Base-by-base conservation (phyloP, 2,329 filamentous ascomycete genomes). In the Colletotrichum cereale region DNA sequence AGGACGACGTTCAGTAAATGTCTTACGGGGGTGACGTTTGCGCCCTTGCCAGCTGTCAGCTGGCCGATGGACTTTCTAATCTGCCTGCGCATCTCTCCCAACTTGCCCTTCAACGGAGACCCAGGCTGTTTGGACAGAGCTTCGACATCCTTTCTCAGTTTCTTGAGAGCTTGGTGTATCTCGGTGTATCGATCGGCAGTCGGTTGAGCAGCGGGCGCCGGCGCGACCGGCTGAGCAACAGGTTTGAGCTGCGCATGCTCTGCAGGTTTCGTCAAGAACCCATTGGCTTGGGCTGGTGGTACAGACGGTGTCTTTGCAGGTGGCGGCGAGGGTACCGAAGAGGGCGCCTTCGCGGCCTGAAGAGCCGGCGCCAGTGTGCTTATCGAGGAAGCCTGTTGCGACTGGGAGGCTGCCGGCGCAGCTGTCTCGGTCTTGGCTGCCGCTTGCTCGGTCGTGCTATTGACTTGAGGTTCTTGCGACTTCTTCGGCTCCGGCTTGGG, bases 41-140 rank as follows among this genome's bases (percentile, higher is more conserved):
- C 86, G 14, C 87, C 88, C 75, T 88, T 91, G 67, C 88, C 91
- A 48, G 87, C 87, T 1, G 90, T 92, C 36, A 95, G 82, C 78
- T 96, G 93, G 8, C 94, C 93, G 66, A 96, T 87, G 24, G 87
- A 90, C 76, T 91, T 92, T 48, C 88, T 88, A 64, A 96, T 90
- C 52, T 91, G 88, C 70, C 93, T 86, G 50, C 93, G 87, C 85
- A 93, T 90, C 66, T 94, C 89, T 42, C 93, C 92, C 78, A 94
- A 87, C 44, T 88, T 86, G 62, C 86, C 85, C 79, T 93, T 94
- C 36, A 95, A 81, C 2, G 77, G 80, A 5, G 83, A 84, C 2
- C 74, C 79, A 76, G 79, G 74, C 18, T 78, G 67, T 69, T 91
- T 88, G 29, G 84, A 82, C 75, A 90, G 89, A 5, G 85, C 85